Conservation (phyloP, 441 rosid species). For the Francoa sonchifolia region DNA sequence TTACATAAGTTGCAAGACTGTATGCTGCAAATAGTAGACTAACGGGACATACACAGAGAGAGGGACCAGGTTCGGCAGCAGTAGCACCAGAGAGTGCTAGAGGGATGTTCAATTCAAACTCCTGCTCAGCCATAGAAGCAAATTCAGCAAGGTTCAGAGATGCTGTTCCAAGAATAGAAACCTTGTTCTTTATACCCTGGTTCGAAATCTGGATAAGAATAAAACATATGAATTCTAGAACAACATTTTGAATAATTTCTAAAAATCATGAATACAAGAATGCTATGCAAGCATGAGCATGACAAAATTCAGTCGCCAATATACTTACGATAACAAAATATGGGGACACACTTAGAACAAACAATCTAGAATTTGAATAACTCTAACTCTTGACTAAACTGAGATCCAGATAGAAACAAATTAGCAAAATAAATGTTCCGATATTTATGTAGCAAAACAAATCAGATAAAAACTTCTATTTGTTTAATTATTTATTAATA, state of each 20-base stretch:
- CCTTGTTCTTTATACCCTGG: constrained; percentile 55
- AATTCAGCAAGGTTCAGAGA: constrained; percentile 65
- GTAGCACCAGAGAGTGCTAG: constrained; percentile 32
- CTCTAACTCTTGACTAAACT: no score
- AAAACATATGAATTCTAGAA: neutral
- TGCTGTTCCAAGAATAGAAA: constrained; percentile 48
- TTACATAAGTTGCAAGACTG: neutral
- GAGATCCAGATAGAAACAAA: no score
- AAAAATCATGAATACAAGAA: neutral
- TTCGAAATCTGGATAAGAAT: constrained; percentile 36
- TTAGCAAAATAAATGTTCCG: no score
- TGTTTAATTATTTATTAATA: no score
- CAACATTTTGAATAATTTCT: neutral
- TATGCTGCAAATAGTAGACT: neutral
- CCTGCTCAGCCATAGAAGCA: constrained; percentile 51
- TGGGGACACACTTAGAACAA: neutral
- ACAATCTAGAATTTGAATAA: neutral
- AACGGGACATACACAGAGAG: constrained; percentile 48
- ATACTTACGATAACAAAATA: neutral
- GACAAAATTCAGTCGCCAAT: neutral
- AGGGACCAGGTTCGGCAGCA: constrained; percentile 35
- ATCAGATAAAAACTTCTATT: no score
- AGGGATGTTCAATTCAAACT: constrained; percentile 63
- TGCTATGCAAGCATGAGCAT: neutral
- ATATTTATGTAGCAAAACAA: no score